Evolutionary conservation across 805 yeast species (phyloP).

Genomic region (Candida odintsovae): DNA sequence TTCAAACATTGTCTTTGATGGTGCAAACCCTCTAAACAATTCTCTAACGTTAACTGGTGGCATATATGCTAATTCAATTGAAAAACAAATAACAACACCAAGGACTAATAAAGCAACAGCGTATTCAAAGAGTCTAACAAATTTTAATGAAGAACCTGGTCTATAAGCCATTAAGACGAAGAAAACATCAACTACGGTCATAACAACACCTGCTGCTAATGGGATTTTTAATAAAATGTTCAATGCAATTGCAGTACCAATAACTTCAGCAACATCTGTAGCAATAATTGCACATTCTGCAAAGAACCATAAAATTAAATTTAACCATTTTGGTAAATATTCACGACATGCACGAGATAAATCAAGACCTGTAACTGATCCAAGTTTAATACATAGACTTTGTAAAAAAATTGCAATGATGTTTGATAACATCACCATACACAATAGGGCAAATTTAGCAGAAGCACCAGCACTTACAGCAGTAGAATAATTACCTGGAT

Average conservation of each 20-base stretch:
- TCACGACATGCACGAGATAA: slow-evolving; percentile 78
- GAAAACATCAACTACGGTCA: slow-evolving; percentile 78
- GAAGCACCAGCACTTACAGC: slow-evolving; percentile 86
- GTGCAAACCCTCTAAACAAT: slow-evolving; percentile 64
- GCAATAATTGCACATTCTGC: slow-evolving; percentile 89
- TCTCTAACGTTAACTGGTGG: slow-evolving; percentile 36
- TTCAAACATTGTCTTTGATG: slow-evolving; percentile 45
- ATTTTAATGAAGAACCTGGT: slow-evolving; percentile 67
- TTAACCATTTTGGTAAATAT: slow-evolving; percentile 63
- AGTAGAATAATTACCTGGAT: slow-evolving; percentile 90
- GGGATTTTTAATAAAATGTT: slow-evolving; percentile 74
- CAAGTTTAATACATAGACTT: slow-evolving; percentile 76
- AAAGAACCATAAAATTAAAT: slow-evolving; percentile 58
- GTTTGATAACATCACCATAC: slow-evolving; percentile 71
- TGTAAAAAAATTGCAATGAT: slow-evolving; percentile 80
- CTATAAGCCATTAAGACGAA: slow-evolving; percentile 75
- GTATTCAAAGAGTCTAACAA: slow-evolving; percentile 69
- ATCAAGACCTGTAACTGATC: slow-evolving; percentile 86
- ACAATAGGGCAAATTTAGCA: slow-evolving; percentile 66
- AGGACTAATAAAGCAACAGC: slow-evolving; percentile 68
- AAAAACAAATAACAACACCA: slow-evolving; percentile 74
- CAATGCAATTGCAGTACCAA: slow-evolving; percentile 86
- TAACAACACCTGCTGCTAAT: slow-evolving; percentile 66
- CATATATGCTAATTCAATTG: slow-evolving; percentile 61
- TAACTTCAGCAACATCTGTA: slow-evolving; percentile 91